Evolutionary conservation across 257 asterid species (phyloP), one percentile per base, ranked within the genome.

Genomic region (Plantago elongata): DNA sequence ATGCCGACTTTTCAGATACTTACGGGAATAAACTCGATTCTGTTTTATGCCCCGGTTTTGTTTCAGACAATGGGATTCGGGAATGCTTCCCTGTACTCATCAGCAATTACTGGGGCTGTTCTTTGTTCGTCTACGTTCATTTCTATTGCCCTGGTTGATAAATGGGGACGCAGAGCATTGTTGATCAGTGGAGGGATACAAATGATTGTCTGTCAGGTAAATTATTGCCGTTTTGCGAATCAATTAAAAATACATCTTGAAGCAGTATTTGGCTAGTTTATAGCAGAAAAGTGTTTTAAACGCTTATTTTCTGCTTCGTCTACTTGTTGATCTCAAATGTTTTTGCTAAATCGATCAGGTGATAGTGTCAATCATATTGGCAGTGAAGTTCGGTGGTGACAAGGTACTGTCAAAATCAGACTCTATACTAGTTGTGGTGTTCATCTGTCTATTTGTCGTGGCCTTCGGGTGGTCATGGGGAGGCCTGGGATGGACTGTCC

Each of bases 391-490:
- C 46, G 63, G 86, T 14, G 66, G 74, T 9, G 88, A 81, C 50
- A 58, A 72, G 69, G 91, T 76, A 69, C 88, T 86, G 0, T 66
- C 95, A 1, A 84, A 82, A 76, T 62, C 75, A 44, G 78, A 48
- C 66, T 86, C 95, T 1, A 38, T 78, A n/a, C 16, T 84, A 22
- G 91, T 89, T 51, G 88, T 86, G 73, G 77, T 75, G 40, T 54
- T 84, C 8, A 74, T 86, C 69, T 89, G 95, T 76, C 78, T 86
- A 49, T 86, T 89, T 37, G 95, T 89, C 3, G 64, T 71, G 22
- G 95, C 94, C 3, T 89, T 86, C 67, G 97, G 97, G 63, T 84
- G 90, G 85, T 89, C 97, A 13, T 89, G 95, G 97, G 97, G 97
- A 3, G 91, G 91, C 0, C 72, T 89, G 13, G 97, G 97, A 5